Evolutionary conservation across 225 moss, liverwort and hornwort genomes (phyloP).

Genomic region (Pleurozium schreberi): DNA sequence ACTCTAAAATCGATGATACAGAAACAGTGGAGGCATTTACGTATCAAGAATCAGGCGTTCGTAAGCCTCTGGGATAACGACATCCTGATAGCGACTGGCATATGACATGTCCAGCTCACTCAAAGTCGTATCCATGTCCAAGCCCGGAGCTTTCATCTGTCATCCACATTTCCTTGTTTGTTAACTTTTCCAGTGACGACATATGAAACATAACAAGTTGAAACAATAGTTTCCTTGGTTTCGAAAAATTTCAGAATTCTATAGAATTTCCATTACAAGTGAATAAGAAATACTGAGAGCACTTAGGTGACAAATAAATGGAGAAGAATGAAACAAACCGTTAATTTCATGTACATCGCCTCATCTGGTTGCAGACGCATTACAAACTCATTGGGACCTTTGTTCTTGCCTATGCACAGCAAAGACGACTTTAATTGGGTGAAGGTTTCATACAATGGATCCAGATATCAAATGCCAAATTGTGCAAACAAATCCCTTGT

Average conservation of each 20-base stretch:
- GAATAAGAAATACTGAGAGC: background rate
- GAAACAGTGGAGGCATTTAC: slow-evolving; percentile 6
- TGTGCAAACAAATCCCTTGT: background rate
- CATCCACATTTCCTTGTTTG: background rate
- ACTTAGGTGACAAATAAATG: background rate
- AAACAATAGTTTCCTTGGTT: background rate
- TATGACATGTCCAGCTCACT: slow-evolving; percentile 98
- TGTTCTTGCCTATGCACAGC: slow-evolving; percentile 37
- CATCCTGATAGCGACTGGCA: slow-evolving; percentile 54
- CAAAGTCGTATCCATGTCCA: slow-evolving; percentile 77
- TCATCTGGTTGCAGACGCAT: slow-evolving; percentile 88
- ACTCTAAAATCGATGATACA: background rate
- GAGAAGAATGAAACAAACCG: slow-evolving; percentile 20
- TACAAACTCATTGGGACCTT: slow-evolving; percentile 92
- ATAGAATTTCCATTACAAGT: background rate
- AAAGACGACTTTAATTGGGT: background rate
- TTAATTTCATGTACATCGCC: slow-evolving; percentile 97
- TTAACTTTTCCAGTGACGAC: background rate
- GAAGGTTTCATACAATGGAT: background rate
- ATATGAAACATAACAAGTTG: background rate
- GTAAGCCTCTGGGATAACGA: slow-evolving; percentile 93
- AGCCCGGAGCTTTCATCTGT: slow-evolving; percentile 69
- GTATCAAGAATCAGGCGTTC: slow-evolving; percentile 87
- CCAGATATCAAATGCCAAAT: background rate
- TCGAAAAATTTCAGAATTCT: background rate